phyloP scores from a whole-genome alignment of 495 filamentous ascomycete genomes.

The Echria macrotheca region DNA sequence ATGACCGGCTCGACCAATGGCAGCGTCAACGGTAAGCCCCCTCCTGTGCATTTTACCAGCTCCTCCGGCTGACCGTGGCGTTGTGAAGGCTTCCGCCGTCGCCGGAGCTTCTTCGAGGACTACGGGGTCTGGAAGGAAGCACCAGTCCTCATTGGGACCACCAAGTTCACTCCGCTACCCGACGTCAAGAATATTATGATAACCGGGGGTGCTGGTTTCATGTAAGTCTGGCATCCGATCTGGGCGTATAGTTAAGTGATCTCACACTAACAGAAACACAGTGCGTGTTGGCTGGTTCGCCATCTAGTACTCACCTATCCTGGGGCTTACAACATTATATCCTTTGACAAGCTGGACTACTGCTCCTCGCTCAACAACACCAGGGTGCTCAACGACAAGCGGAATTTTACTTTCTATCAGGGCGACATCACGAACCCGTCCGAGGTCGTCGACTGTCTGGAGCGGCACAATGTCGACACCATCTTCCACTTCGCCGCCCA shows the following conservation, averaged over 20 bases:
- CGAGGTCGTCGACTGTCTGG: constrained; percentile 54
- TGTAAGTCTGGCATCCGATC: too few relatives aligned
- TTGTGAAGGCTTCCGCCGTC: constrained; percentile 1
- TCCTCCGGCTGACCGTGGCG: not conserved
- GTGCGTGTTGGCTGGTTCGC: constrained; percentile 67
- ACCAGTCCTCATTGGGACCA: constrained; percentile 57
- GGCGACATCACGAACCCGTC: constrained; percentile 61
- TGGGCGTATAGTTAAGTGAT: too few relatives aligned
- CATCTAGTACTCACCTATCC: constrained; percentile 63
- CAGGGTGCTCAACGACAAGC: constrained; percentile 48
- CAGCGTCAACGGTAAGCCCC: constrained; percentile 2
- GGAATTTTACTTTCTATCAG: constrained; percentile 70
- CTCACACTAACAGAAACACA: too few relatives aligned
- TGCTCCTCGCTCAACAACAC: constrained; percentile 69
- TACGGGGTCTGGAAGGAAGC: constrained; percentile 60
- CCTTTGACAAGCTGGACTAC: constrained; percentile 73
- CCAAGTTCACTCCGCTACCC: constrained; percentile 54
- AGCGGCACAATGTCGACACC: constrained; percentile 61
- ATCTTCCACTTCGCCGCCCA: constrained; percentile 74
- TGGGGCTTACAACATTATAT: constrained; percentile 64
- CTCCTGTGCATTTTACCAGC: not conserved
- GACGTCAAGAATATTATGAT: constrained; percentile 68
- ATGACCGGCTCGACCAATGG: constrained; percentile 9
- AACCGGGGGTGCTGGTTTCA: constrained; percentile 68
- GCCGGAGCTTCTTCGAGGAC: constrained; percentile 44